A percentile compares a stretch with the other conserved stretches of the same genome.
Conservation (phyloP, 2,329 filamentous ascomycete species). For the Pyricularia sp. region DNA sequence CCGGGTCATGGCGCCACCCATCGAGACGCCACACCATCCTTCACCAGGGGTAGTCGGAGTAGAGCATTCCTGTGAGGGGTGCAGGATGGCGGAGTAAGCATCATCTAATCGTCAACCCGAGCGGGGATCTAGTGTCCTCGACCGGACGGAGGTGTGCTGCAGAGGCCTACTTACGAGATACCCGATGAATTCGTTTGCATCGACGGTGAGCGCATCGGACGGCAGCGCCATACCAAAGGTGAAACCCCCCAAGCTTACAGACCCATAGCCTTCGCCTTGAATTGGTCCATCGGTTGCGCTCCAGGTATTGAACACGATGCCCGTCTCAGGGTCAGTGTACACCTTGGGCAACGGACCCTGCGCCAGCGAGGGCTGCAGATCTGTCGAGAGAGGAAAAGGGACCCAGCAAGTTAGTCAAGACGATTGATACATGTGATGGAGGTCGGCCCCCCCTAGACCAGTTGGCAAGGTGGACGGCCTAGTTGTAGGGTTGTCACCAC, state of each 20-base stretch:
- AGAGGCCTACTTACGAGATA: constrained; percentile 32
- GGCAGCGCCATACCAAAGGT: constrained; percentile 43
- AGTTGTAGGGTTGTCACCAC: neutral
- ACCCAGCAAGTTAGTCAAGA: neutral
- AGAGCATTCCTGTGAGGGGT: constrained; percentile 29
- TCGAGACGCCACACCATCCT: constrained; percentile 44
- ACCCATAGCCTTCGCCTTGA: constrained; percentile 18
- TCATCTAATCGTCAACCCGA: neutral
- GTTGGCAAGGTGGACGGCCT: neutral
- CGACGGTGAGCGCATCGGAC: constrained; percentile 27
- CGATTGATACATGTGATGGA: neutral
- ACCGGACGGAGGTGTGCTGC: constrained; percentile 1
- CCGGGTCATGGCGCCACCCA: constrained; percentile 43
- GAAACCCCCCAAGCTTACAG: constrained; percentile 20
- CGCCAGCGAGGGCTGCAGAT: constrained; percentile 6
- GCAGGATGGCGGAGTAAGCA: neutral
- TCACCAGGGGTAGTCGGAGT: constrained; percentile 31
- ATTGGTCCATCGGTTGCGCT: constrained; percentile 25
- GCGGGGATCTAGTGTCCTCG: neutral
- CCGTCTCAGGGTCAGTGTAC: constrained; percentile 36
- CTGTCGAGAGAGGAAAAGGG: neutral
- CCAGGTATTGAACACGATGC: constrained; percentile 43
- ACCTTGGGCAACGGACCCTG: constrained; percentile 17
- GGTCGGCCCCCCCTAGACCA: neutral
- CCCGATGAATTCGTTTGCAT: constrained; percentile 42